Base-by-base conservation (phyloP, 371 early-diverging fungal species). In the Thermomucor indicae-seudaticae region DNA sequence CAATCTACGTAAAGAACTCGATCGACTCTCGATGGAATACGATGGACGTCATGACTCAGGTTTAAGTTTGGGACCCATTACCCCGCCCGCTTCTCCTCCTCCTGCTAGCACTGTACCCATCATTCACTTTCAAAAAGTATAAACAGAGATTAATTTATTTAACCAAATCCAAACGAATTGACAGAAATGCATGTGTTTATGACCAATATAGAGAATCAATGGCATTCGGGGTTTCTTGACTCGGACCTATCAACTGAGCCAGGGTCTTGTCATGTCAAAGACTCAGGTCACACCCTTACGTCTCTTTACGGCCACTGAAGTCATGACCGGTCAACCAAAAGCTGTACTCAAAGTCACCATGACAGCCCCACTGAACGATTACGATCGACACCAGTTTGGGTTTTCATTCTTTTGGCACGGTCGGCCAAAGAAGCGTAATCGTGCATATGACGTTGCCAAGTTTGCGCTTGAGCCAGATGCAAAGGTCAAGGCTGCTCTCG, bases 131-230 rank as follows among this genome's bases (percentile, higher is more conserved):
- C 58, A 58, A 43, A 58, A 58, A 53, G 58, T 58, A 53, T 28
- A 14, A 17, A 17, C 22, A 49, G 11, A 20, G 20, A 12, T 16
- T 17, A 23, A 17, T 5, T 28, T 17, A 20, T 22, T n/a, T 8
- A 6, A n/a, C n/a, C n/a, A n/a, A n/a, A n/a, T n/a, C n/a, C n/a
- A n/a, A n/a, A n/a, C n/a, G n/a, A n/a, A n/a, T n/a, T n/a, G n/a
- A n/a, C n/a, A n/a, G n/a, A n/a, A n/a, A n/a, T n/a, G n/a, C n/a
- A n/a, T n/a, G n/a, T n/a, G n/a, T n/a, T n/a, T n/a, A n/a, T n/a
- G n/a, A n/a, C n/a, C n/a, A n/a, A n/a, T n/a, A n/a, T n/a, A 61
- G 61, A 40, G 42, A 44, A 51, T 56, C 27, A 61, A 61, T 30
- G 61, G 61, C 10, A 16, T 55, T 19, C 24, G 39, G 5, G 61